Base-by-base conservation (phyloP, 2,329 filamentous ascomycete species). In the Alternaria burnsii region DNA sequence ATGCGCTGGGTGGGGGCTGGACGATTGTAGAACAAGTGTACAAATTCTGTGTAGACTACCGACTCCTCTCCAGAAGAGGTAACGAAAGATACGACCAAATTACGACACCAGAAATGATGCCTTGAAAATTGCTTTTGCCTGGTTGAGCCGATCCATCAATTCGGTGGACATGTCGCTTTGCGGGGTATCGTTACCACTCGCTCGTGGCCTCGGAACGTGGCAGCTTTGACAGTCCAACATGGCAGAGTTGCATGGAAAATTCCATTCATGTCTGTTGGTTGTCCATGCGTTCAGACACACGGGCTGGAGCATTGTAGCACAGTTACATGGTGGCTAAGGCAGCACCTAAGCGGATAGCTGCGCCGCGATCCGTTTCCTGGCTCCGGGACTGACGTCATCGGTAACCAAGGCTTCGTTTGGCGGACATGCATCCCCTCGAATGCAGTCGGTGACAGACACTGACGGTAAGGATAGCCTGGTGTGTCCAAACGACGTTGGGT, bases 311-410 rank as follows among this genome's bases (percentile, higher is more conserved):
- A 30, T 46, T 40, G 3, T 28, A 52, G 24, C 28, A 20, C 51
- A 18, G n/a, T 59, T 24, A 58, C 55, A 52, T 47, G 59, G 67
- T 62, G 63, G 66, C 66, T 67, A 60, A 63, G 55, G 47, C 40
- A 42, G 41, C 51, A 40, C 47, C 32, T 43, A 44, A 38, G 28
- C 57, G 52, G 52, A 55, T 30, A 22, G 43, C 38, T 58, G 41
- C 55, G 36, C 53, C 52, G 51, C 62, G 42, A 30, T 30, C 38
- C 55, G 30, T 41, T 48, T 42, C 42, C 56, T 43, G 46, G 26
- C 34, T 42, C 46, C 47, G 50, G 48, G 42, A 52, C 55, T 68
- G 66, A 74, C 72, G 69, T 74, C 71, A 72, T 55, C 24, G 14
- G 12, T 48, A 40, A 16, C 44, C 16, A 41, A n/a, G 42, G 28